phyloP scores from a whole-genome alignment of 176 grass and related monocot genomes.

The Carex scoparia region DNA sequence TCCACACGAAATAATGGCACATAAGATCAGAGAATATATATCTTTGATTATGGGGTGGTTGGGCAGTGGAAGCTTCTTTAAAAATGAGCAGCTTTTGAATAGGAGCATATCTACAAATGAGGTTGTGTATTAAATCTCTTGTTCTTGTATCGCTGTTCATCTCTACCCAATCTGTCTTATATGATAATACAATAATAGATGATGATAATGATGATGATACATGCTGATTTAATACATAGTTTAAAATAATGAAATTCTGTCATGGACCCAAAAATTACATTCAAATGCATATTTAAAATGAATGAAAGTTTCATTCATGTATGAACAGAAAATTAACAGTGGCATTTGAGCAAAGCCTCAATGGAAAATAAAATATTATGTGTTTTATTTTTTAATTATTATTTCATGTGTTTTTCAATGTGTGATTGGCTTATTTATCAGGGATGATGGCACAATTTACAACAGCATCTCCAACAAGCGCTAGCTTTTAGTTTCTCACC shows the following conservation, averaged over 20 bases:
- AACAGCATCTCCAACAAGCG: background rate
- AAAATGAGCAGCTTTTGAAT: slow-evolving; percentile 1
- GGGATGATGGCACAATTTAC: background rate
- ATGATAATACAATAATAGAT: background rate
- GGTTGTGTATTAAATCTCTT: slow-evolving; percentile 17
- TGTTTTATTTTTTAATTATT: background rate
- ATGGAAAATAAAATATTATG: background rate
- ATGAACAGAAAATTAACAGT: background rate
- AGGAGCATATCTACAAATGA: slow-evolving; percentile 16
- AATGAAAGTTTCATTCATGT: too few species aligned
- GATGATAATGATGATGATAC: background rate
- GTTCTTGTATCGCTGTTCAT: slow-evolving; percentile 9
- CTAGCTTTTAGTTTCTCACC: background rate
- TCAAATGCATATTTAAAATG: background rate
- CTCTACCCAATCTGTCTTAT: background rate
- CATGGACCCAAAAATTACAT: background rate
- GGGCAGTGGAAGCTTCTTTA: slow-evolving; percentile 9
- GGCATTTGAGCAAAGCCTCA: background rate
- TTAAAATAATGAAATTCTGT: background rate
- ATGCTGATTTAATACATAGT: too few species aligned
- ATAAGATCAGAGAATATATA: background rate
- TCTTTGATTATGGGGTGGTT: slow-evolving; percentile 13
- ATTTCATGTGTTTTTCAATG: background rate
- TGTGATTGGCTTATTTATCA: background rate
- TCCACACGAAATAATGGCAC: background rate